Evolutionary conservation across 2,329 filamentous ascomycete species (phyloP).

Genomic region (Neurospora sp.): DNA sequence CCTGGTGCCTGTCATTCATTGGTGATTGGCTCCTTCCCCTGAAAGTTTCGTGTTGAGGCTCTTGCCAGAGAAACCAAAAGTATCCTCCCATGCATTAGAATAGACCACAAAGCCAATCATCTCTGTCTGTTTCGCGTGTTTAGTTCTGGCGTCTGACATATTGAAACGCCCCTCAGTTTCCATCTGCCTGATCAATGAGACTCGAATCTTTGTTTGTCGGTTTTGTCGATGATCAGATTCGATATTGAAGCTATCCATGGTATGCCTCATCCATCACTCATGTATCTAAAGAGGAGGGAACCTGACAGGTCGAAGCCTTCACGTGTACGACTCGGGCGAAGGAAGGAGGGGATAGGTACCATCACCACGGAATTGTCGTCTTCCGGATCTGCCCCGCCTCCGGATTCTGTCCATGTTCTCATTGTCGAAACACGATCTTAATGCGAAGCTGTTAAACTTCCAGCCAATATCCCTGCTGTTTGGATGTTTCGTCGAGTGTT

Average conservation of each 20-base stretch:
- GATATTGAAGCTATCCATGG: no score
- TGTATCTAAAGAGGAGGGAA: not conserved
- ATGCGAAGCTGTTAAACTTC: conserved; percentile 8
- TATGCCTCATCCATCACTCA: not conserved
- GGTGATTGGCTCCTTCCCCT: conserved; percentile 12
- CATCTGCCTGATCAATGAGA: not conserved
- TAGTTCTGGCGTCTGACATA: conserved; percentile 18
- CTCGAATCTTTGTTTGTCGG: not conserved
- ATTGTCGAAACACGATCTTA: conserved; percentile 4
- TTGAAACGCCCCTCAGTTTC: not conserved
- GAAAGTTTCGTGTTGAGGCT: conserved; percentile 15
- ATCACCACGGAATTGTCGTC: conserved; percentile 7
- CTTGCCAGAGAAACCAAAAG: conserved; percentile 5
- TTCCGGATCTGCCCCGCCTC: not conserved
- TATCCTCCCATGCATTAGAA: conserved; percentile 2
- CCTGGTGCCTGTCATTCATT: conserved; percentile 9
- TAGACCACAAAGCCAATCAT: not conserved
- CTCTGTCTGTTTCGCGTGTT: not conserved
- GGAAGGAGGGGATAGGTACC: not conserved
- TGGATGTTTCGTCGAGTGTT: conserved; percentile 10
- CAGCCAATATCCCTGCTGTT: conserved; percentile 2
- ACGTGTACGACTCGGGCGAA: not conserved
- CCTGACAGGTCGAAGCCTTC: not conserved
- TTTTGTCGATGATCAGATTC: not conserved
- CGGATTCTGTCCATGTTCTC: conserved; percentile 3